Evolutionary conservation across 1,139 yeast species (phyloP), one percentile per base, ranked within the genome.

Genomic region (Protomyces pachydermus): DNA sequence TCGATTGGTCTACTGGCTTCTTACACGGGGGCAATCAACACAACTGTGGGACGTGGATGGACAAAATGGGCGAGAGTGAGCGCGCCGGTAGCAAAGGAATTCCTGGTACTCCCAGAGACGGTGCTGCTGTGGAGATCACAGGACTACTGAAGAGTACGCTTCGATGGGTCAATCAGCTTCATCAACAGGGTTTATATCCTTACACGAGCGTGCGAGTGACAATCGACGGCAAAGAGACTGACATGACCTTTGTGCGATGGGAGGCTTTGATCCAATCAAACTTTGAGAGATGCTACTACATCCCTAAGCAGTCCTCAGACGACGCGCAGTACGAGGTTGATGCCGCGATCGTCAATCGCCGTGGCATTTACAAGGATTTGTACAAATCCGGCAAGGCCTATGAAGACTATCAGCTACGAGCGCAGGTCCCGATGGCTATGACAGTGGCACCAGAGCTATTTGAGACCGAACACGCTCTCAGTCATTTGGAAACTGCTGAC

Each of bases 31-130:
- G 98, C 1, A 88, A 89, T 63, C 96, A 88, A 74, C 83, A 77
- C 74, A 93, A 93, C 72, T 93, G 98, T 78, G 98, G 98, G 25
- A 93, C 98, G 0, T 93, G 98, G 98, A 93, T 91, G 97, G 98
- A 93, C 76, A 93, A 93, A 77, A 93, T 93, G 98, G 98, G 98
- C 23, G 98, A 93, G 77, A 88, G 96, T 72, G 84, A 76, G 60
- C 79, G 76, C 66, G 97, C 98, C 0, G 87, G 88, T 0, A 86
- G 85, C 67, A 87, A 86, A 71, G 98, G 98, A 16, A 79, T 83
- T 50, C 98, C 98, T 0, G 98, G 98, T 1, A 93, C 98, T 0
- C 98, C 98, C 45, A 82, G 98, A 74, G 97, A 91, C 75, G 98
- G 98, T 53, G 97, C 97, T 1, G 97, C 96, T 1, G 81, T 93